Evolutionary conservation across 2,329 filamentous ascomycete species (phyloP), one percentile per base, ranked within the genome.

Genomic region (Nemania sp.): DNA sequence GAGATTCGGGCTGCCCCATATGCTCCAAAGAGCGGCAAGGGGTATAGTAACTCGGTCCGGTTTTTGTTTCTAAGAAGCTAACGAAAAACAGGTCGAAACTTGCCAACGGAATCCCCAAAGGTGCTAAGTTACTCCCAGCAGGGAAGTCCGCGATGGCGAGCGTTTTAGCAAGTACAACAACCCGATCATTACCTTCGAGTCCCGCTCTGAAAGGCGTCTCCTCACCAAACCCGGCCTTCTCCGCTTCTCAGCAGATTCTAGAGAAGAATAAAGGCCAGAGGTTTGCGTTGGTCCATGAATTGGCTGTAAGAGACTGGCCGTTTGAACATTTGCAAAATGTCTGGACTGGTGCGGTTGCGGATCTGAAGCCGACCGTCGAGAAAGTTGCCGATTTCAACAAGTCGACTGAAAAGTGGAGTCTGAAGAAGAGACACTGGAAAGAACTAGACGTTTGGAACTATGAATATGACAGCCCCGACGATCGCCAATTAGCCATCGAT

Each of bases 401-500:
- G 4, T 68, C 73, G 2, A 71, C 71, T 4, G 75, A 80, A 56
- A 82, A 76, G 60, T 87, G 80, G 77, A 70, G 73, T 28, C 69
- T 86, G 61, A 77, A 79, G 56, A 83, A 81, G 69, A 71, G 75
- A 20, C 81, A 77, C 57, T 87, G 80, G 78, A 85, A 80, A 68
- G 84, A 87, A 59, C 75, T 87, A 12, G 83, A 87, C 60, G 80
- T 86, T 19, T 87, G 80, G 77, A 79, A 77, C 52, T 85, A 84
- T 66, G 72, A 79, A 23, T 87, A 86, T 64, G 72, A 74, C 39
- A 74, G 68, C 31, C 70, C 76, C 15, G 77, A 80, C 26, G 77
- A 83, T 56, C 79, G 84, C 24, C 75, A 90, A 66, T 72, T 77
- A 62, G 78, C 81, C 57, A 80, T 86, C 66, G 76, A 88, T 70